These are phyloP conservation scores for Emericellopsis atlantica DNA, from an alignment of 2,329 filamentous ascomycete genomes.

Conservation along the genomic window DNA sequence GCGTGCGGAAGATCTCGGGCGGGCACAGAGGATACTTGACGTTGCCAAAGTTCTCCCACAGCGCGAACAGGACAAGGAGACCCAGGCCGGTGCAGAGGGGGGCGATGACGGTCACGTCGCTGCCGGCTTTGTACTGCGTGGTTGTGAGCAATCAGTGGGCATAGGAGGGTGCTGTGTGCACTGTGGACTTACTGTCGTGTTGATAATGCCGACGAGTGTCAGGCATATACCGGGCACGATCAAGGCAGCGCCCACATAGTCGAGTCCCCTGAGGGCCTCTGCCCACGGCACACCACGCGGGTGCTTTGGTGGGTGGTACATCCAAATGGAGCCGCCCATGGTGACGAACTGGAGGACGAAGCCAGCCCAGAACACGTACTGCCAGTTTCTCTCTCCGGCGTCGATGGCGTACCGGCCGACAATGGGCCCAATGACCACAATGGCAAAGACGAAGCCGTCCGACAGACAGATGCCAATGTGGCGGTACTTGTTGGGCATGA, in stretches of 20 bases:
- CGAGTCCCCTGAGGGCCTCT: slow-evolving; percentile 19
- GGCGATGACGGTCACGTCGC: slow-evolving; percentile 17
- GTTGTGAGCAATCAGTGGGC: slow-evolving; percentile 3
- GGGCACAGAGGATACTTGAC: slow-evolving; percentile 26
- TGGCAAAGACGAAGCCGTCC: slow-evolving; percentile 25
- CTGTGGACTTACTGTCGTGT: slow-evolving; percentile 14
- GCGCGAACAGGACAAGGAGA: slow-evolving; percentile 18
- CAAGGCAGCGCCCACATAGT: slow-evolving; percentile 22
- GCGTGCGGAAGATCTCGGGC: slow-evolving; percentile 27
- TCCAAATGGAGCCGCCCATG: slow-evolving; percentile 24
- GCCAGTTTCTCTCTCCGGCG: slow-evolving; percentile 18
- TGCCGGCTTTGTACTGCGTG: slow-evolving; percentile 2
- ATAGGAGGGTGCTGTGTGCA: slow-evolving; percentile 6
- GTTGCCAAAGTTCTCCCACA: slow-evolving; percentile 23
- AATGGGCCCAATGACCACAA: slow-evolving; percentile 30
- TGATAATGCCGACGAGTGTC: slow-evolving; percentile 24
- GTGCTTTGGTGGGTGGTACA: slow-evolving; percentile 17
- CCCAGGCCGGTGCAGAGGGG: slow-evolving; percentile 19
- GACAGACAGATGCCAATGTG: slow-evolving; percentile 25
- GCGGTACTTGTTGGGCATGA: slow-evolving; percentile 34
- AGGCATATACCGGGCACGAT: slow-evolving; percentile 20
- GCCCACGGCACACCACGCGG: slow-evolving; percentile 18
- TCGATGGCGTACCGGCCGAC: slow-evolving; percentile 26
- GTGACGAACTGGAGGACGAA: slow-evolving; percentile 28
- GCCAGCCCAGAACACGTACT: slow-evolving; percentile 28